These are phyloP conservation scores for Aspergillus flavus DNA, from an alignment of 2,329 filamentous ascomycete genomes.

Conservation along the genomic window DNA sequence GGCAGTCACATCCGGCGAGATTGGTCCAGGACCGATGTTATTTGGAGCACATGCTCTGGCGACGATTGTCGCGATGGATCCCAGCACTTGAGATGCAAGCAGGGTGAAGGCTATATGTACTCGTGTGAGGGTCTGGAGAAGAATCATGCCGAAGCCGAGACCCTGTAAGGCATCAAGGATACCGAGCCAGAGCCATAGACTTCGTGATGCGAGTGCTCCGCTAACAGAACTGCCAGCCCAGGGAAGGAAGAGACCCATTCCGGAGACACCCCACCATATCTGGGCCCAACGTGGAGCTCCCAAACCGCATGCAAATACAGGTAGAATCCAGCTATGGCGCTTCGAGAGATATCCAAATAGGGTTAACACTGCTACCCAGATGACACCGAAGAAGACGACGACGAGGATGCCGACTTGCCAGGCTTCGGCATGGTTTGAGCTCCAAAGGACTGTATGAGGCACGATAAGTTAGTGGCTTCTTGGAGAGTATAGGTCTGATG, in stretches of 20 bases:
- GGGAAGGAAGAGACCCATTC: conserved; percentile 63
- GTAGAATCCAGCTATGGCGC: conserved; percentile 67
- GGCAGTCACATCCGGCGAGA: conserved; percentile 64
- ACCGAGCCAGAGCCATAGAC: conserved; percentile 69
- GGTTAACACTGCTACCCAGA: conserved; percentile 54
- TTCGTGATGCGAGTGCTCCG: conserved; percentile 59
- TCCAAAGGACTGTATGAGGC: conserved; percentile 55
- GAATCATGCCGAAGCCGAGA: conserved; percentile 68
- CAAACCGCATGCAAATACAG: conserved; percentile 68
- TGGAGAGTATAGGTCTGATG: background rate
- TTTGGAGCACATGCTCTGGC: conserved; percentile 64
- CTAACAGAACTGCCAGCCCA: conserved; percentile 61
- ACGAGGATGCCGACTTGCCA: conserved; percentile 61
- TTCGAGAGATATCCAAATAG: conserved; percentile 60
- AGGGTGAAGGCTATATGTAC: conserved; percentile 67
- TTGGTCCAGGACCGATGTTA: conserved; percentile 61
- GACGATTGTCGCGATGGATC: conserved; percentile 63
- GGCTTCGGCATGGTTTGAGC: conserved; percentile 55
- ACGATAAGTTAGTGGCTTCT: conserved; percentile 9
- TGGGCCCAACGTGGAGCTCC: conserved; percentile 68
- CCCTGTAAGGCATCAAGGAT: conserved; percentile 67
- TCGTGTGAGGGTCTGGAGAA: conserved; percentile 66
- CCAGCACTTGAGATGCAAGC: conserved; percentile 62
- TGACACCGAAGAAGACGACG: conserved; percentile 51
- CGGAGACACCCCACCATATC: conserved; percentile 66